Conservation (phyloP, 2,329 filamentous ascomycete genomes). For the Uncinocarpus reesii region DNA sequence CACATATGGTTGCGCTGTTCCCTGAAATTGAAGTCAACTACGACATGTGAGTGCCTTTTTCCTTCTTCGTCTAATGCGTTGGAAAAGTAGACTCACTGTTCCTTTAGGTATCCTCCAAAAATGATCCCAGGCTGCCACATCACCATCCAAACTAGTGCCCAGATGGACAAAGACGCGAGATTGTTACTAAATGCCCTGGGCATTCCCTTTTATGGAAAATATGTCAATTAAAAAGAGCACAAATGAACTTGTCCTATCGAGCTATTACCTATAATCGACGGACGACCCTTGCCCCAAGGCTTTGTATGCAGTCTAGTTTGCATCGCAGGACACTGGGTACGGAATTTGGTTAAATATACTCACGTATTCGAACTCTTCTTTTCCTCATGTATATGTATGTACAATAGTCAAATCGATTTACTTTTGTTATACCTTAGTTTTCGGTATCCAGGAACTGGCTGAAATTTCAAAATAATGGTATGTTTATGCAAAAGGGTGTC, state of each 20-base stretch:
- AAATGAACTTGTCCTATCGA: background rate
- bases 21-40: constrained; percentile 94
- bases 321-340: no score
- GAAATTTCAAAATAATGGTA: no score
- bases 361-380: no score
- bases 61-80: background rate
- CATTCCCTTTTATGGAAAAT: constrained; percentile 72
- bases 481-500: background rate
- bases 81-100: background rate
- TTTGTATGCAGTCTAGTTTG: no score
- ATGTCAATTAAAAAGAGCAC: constrained; percentile 40
- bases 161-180: constrained; percentile 72
- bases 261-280: no score
- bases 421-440: no score
- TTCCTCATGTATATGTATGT: background rate
- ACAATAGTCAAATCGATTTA: background rate
- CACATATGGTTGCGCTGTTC: constrained; percentile 69
- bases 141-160: constrained; percentile 73
- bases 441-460: no score
- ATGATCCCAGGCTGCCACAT: constrained; percentile 82
- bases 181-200: constrained; percentile 63
- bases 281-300: no score
- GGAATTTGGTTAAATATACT: no score
- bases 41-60: constrained; percentile 56
- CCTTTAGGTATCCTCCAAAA: constrained; percentile 50